phyloP scores from a whole-genome alignment of 805 yeast species.

The Saturnispora sanitii region DNA sequence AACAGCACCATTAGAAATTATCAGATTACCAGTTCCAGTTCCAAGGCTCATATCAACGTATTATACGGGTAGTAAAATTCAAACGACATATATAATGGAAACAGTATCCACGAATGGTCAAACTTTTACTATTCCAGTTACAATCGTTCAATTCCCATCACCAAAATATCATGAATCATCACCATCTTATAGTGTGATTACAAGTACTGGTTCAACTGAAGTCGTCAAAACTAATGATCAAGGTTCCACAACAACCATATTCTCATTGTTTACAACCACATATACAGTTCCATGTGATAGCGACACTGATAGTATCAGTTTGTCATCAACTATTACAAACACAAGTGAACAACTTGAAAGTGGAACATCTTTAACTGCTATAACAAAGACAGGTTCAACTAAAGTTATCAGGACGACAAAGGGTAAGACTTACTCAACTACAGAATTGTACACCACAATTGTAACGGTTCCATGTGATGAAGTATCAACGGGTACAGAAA shows the following conservation, averaged over 20 bases:
- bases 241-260: neutral
- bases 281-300: neutral
- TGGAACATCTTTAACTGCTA: neutral
- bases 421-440: neutral
- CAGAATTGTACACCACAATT: neutral
- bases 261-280: neutral
- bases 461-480: slow-evolving; percentile 1
- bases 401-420: neutral
- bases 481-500: neutral
- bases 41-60: neutral
- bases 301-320: no score
- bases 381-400: neutral
- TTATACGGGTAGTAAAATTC: neutral
- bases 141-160: neutral
- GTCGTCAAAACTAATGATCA: neutral
- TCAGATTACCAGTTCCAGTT: slow-evolving; percentile 1
- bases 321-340: neutral
- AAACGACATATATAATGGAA: neutral
- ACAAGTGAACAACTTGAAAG: neutral
- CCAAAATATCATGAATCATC: neutral
- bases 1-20: slow-evolving; percentile 3
- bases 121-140: slow-evolving; percentile 1
- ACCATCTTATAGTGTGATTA: neutral
- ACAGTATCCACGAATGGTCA: neutral
- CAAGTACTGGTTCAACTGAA: neutral